Evolutionary conservation across 2,329 filamentous ascomycete species (phyloP).

Genomic region (Phaeoacremonium minimum): DNA sequence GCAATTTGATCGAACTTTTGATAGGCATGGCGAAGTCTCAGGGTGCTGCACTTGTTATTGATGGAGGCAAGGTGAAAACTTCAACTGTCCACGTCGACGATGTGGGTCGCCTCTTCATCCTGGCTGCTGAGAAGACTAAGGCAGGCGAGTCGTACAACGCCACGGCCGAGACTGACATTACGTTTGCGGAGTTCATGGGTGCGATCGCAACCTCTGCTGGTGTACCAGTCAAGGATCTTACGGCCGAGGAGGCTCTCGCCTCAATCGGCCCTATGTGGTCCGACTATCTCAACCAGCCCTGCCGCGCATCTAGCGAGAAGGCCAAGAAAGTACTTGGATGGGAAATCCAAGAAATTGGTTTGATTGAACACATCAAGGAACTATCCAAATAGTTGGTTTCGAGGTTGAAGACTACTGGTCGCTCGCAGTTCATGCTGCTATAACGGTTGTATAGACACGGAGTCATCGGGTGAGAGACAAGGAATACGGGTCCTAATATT

Average conservation of each 20-base stretch:
- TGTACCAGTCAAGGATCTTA: conserved; percentile 15
- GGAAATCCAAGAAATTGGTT: neutral
- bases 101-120: conserved; percentile 7
- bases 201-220: conserved; percentile 16
- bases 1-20: conserved; percentile 19
- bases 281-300: neutral
- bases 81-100: conserved; percentile 10
- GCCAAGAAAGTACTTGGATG: neutral
- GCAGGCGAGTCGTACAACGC: conserved; percentile 8
- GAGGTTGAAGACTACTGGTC: too few species aligned
- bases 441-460: too few species aligned
- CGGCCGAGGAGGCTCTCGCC: conserved; percentile 18
- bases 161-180: conserved; percentile 3
- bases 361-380: neutral
- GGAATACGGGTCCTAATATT: too few species aligned
- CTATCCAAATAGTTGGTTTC: too few species aligned
- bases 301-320: neutral
- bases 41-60: conserved; percentile 1
- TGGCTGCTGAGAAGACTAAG: conserved; percentile 3
- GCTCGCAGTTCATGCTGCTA: too few species aligned
- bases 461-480: too few species aligned
- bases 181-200: conserved; percentile 2
- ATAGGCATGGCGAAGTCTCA: conserved; percentile 19
- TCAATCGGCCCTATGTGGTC: neutral
- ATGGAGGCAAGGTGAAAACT: conserved; percentile 5